phyloP scores from a whole-genome alignment of 2,329 filamentous ascomycete genomes.

The Phaeosphaeriaceae sp. region DNA sequence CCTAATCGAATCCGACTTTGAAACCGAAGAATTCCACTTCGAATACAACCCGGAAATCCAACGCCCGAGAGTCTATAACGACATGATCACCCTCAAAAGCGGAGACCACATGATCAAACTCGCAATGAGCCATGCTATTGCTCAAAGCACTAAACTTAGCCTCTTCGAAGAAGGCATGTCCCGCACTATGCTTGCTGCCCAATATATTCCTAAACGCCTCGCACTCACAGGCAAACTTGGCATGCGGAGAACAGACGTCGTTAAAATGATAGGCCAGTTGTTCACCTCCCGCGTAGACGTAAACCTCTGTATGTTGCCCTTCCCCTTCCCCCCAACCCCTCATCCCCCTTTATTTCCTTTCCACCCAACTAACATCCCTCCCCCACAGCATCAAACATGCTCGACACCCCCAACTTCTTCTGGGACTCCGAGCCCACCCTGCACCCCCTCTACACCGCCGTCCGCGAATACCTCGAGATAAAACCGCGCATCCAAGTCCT shows the following conservation, averaged over 20 bases:
- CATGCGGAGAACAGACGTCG: slow-evolving; percentile 90
- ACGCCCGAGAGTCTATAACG: slow-evolving; percentile 92
- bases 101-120: slow-evolving; percentile 99
- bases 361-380: slow-evolving; percentile 12
- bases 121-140: slow-evolving; percentile 95
- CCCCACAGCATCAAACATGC: slow-evolving; percentile 87
- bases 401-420: slow-evolving; percentile 96
- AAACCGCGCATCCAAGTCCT: slow-evolving; percentile 94
- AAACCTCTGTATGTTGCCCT: slow-evolving; percentile 81
- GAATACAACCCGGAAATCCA: slow-evolving; percentile 90
- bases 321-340: neutral
- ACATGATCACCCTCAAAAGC: slow-evolving; percentile 96
- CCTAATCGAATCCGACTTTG: slow-evolving; percentile 86
- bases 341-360: too few relatives aligned
- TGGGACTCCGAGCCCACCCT: slow-evolving; percentile 97
- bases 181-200: slow-evolving; percentile 88
- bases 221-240: slow-evolving; percentile 89
- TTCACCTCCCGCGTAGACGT: slow-evolving; percentile 97
- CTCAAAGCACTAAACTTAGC: slow-evolving; percentile 94
- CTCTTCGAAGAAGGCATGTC: slow-evolving; percentile 97
- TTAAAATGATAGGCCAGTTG: slow-evolving; percentile 85
- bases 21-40: slow-evolving; percentile 98
- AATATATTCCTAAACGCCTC: slow-evolving; percentile 87
- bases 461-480: slow-evolving; percentile 97
- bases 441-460: slow-evolving; percentile 90